Base-by-base conservation (phyloP, 345 rosid genomes). In the Conringia planisiliqua region DNA sequence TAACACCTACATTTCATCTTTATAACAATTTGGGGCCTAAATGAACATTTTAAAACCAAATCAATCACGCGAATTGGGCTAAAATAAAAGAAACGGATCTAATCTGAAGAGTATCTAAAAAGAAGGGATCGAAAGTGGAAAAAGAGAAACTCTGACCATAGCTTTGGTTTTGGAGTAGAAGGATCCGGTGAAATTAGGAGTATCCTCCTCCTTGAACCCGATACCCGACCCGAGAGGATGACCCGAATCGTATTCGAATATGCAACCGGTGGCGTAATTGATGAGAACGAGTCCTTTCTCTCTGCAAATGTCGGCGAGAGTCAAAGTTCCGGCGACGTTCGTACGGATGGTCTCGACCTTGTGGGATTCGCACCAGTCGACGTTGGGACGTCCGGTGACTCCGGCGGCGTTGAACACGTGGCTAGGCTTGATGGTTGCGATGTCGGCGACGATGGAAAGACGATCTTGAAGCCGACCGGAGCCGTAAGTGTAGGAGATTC, bases 371-470 rank as follows among this genome's bases (percentile, higher is more conserved):
- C 98, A 93, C 98, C 98, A 93, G 71, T 93, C 98, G 56, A 90
- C 97, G 73, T 90, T 93, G 10, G 98, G 98, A 33, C 93, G 83
- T 7, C 97, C 98, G 18, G 98, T 93, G 56, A 93, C 96, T 29
- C 98, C 98, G 56, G 93, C 97, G 7, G 98, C 98, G 83, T 90
- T 93, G 82, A 89, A 90, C 2, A 93, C 96, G 78, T 93, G 98
- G 43, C 85, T 86, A 6, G 98, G 98, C 16, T 82, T 80, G 71
- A 76, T 79, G 6, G 86, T 29, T 39, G 86, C 85, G 59, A 93
- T 38, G 72, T 93, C 96, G 62, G 87, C 80, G 77, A 87, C 71
- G 29, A 91, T 86, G 0, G 92, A 89, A 17, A 70, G 48, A 18
- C 97, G 91, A 83, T 88, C 81, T 74, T 93, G 90, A 36, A 93